A percentile compares a stretch with the other conserved stretches of the same genome.
phyloP scores from a whole-genome alignment of 108 stramenopile genomes.

The Schizochytrium sp. region DNA sequence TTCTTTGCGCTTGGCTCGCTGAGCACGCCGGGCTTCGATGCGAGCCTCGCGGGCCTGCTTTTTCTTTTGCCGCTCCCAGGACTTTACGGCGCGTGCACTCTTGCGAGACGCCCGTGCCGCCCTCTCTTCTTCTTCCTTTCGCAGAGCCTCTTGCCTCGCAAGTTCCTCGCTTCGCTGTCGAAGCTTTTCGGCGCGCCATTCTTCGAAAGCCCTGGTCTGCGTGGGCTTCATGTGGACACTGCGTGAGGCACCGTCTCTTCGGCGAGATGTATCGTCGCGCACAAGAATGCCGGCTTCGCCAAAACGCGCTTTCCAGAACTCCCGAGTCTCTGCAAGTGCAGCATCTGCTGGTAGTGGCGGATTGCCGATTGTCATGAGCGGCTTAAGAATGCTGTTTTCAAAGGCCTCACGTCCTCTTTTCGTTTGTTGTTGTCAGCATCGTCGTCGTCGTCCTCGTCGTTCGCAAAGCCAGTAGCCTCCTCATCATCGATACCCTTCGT shows the following conservation, averaged over 20 bases:
- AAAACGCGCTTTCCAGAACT: no score
- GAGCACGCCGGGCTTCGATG: neutral
- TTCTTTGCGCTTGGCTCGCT: neutral
- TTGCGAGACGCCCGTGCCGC: neutral
- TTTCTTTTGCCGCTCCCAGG: neutral
- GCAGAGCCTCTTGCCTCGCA: neutral
- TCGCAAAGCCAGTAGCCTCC: no score
- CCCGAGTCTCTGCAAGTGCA: no score
- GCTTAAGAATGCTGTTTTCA: no score
- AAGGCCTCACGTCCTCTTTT: no score
- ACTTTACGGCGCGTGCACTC: neutral
- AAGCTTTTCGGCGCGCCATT: neutral
- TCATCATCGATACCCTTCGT: no score
- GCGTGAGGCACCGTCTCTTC: neutral
- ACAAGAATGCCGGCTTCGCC: neutral
- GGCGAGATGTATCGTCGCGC: neutral
- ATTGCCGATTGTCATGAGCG: no score
- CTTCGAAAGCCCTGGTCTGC: neutral
- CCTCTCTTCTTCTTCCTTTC: neutral
- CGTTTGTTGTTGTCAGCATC: no score
- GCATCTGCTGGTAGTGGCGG: no score
- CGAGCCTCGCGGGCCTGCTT: neutral
- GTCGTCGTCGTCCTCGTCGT: no score
- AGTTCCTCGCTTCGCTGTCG: neutral
- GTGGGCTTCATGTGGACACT: neutral